A percentile compares a stretch with the other conserved stretches of the same genome.
These are phyloP conservation scores for Pontederia paniculata DNA, from an alignment of 176 grass and related monocot species.

Conservation along the genomic window DNA sequence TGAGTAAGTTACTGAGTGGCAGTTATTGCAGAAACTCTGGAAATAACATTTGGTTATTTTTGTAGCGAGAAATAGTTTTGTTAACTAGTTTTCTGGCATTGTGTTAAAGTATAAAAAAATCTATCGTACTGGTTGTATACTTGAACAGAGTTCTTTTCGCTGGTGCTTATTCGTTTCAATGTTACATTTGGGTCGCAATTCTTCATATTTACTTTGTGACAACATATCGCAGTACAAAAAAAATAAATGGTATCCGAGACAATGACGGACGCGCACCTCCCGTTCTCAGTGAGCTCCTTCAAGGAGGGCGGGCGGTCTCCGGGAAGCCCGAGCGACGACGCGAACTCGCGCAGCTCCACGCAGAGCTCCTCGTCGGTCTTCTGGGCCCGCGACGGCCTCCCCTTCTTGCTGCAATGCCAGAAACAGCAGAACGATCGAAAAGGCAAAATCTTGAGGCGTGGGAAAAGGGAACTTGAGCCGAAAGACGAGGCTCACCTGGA, in stretches of 20 bases:
- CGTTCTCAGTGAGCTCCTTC: slow-evolving; percentile 25
- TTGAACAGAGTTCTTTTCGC: too few relatives aligned
- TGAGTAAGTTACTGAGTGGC: too few relatives aligned
- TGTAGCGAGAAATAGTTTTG: too few relatives aligned
- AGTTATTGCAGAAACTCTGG: too few relatives aligned
- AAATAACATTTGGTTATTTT: too few relatives aligned
- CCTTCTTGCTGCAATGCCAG: slow-evolving; percentile 6
- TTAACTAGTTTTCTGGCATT: too few relatives aligned
- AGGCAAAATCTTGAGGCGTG: not conserved
- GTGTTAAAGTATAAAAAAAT: too few relatives aligned
- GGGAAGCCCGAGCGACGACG: slow-evolving; percentile 24
- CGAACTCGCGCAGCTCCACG: slow-evolving; percentile 25
- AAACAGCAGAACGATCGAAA: not conserved
- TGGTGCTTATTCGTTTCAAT: too few relatives aligned
- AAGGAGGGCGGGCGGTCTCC: slow-evolving; percentile 19
- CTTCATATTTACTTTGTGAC: not conserved
- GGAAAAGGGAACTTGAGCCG: not conserved
- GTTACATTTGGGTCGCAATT: too few relatives aligned
- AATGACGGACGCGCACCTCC: slow-evolving; percentile 22
- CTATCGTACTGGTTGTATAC: too few relatives aligned
- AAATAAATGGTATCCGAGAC: not conserved
- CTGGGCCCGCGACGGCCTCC: slow-evolving; percentile 20
- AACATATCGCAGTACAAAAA: not conserved
- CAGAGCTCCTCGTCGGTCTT: slow-evolving; percentile 27
- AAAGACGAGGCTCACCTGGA: not conserved